Percentiles rank a stretch among this genome's conserved stretches.
These are phyloP conservation scores for Fistulinella cinereoalba DNA, from an alignment of 1,284 basidiomycete species.

Conservation along the genomic window DNA sequence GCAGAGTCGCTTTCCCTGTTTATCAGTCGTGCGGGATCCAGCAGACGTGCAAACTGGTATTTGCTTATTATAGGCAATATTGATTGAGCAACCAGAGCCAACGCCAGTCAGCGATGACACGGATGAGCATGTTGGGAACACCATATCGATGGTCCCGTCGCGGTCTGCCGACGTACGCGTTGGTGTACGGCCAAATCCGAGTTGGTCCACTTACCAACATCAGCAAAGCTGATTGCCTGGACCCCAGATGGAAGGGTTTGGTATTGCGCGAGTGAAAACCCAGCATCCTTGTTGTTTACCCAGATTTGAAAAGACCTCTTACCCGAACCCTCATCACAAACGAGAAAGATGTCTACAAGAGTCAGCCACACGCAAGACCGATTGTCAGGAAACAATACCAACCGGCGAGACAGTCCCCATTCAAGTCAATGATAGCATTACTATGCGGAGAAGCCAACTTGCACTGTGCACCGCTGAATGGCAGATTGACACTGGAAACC, in stretches of 20 bases:
- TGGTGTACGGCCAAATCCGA: neutral
- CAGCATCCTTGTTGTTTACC: constrained; percentile 77
- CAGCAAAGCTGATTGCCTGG: constrained; percentile 85
- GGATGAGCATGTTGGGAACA: constrained; percentile 82
- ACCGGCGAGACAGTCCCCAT: constrained; percentile 96
- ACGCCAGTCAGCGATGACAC: constrained; percentile 66
- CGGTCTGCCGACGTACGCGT: constrained; percentile 57
- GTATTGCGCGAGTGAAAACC: constrained; percentile 69
- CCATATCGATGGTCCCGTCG: constrained; percentile 94
- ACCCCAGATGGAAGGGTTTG: constrained; percentile 75
- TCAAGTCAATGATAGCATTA: constrained; percentile 92
- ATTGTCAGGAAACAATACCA: constrained; percentile 12
- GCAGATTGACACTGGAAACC: constrained; percentile 49
- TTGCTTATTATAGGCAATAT: constrained; percentile 94
- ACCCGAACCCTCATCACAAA: constrained; percentile 67
- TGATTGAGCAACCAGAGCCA: constrained; percentile 77
- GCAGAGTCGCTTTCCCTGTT: constrained; percentile 59
- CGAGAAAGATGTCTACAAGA: constrained; percentile 78
- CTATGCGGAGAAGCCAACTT: constrained; percentile 84
- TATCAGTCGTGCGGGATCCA: constrained; percentile 43
- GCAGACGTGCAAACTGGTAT: constrained; percentile 72
- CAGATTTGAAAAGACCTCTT: constrained; percentile 83
- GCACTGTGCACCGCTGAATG: constrained; percentile 66
- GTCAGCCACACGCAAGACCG: constrained; percentile 1
- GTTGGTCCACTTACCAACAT: constrained; percentile 66